A percentile compares a stretch with the other conserved stretches of the same genome.
These are phyloP conservation scores for Coemansia biformis DNA, from an alignment of 192 early-diverging fungal genomes.

Conservation along the genomic window DNA sequence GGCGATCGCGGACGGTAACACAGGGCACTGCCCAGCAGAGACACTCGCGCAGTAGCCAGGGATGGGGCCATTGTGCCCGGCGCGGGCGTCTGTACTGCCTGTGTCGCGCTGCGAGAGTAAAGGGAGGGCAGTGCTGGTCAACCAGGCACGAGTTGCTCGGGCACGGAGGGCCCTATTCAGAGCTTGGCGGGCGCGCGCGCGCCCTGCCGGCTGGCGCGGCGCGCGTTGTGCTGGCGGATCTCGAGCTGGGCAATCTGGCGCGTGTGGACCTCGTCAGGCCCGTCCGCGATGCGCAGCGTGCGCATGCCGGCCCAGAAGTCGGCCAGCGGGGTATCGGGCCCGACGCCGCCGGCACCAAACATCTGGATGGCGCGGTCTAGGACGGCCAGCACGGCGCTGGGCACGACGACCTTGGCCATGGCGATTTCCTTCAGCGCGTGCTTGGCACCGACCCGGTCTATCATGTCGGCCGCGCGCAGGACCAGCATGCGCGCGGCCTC, in stretches of 20 bases:
- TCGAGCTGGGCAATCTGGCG: conserved; percentile 78
- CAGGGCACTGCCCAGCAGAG: too few relatives aligned
- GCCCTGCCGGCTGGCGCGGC: too few relatives aligned
- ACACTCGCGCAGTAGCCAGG: too few relatives aligned
- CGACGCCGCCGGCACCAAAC: conserved; percentile 86
- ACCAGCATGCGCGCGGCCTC: conserved; percentile 91
- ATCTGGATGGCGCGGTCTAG: conserved; percentile 93
- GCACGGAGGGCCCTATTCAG: too few relatives aligned
- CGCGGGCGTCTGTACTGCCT: too few relatives aligned
- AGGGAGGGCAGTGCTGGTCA: too few relatives aligned
- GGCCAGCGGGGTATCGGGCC: conserved; percentile 79
- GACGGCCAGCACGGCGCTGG: conserved; percentile 66
- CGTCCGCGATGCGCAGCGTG: conserved; percentile 88
- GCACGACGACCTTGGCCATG: conserved; percentile 93
- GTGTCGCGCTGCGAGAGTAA: too few relatives aligned
- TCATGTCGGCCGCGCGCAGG: conserved; percentile 84
- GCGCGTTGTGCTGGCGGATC: conserved; percentile 51
- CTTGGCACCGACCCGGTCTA: conserved; percentile 85
- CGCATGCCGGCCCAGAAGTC: conserved; percentile 74
- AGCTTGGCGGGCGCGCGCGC: too few relatives aligned
- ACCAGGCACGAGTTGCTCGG: too few relatives aligned
- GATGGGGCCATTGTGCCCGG: too few relatives aligned
- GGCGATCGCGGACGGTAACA: too few relatives aligned
- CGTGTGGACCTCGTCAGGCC: conserved; percentile 88
- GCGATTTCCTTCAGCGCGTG: conserved; percentile 88